phyloP scores from a whole-genome alignment of 2,329 filamentous ascomycete genomes.

The Corynespora cassiicola region DNA sequence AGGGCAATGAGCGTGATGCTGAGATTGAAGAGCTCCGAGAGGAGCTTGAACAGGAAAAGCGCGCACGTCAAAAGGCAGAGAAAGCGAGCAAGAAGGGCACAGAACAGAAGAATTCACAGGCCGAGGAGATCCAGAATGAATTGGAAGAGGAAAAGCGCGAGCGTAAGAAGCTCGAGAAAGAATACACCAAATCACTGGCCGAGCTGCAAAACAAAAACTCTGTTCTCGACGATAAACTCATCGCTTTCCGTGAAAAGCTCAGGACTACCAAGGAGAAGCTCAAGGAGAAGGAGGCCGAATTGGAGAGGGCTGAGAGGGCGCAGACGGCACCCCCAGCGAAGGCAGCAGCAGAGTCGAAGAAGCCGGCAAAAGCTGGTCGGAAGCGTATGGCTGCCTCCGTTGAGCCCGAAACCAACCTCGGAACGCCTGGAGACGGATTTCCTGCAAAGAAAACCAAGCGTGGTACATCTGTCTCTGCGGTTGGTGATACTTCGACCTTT shows the following conservation, averaged over 20 bases:
- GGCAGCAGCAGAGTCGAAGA: constrained; percentile 36
- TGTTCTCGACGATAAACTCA: constrained; percentile 73
- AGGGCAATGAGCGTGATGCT: constrained; percentile 9
- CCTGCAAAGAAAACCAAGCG: constrained; percentile 55
- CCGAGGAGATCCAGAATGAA: constrained; percentile 58
- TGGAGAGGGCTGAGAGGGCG: constrained; percentile 52
- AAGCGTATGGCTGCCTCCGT: constrained; percentile 52
- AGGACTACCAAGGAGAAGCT: constrained; percentile 74
- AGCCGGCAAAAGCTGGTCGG: constrained; percentile 46
- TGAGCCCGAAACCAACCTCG: constrained; percentile 56
- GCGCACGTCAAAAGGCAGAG: constrained; percentile 33
- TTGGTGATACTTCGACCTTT: constrained; percentile 89
- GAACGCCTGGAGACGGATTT: constrained; percentile 56
- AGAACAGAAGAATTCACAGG: constrained; percentile 49
- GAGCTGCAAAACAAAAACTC: constrained; percentile 69
- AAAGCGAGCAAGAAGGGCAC: constrained; percentile 44
- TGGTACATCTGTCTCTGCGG: constrained; percentile 60
- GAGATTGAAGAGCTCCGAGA: constrained; percentile 9
- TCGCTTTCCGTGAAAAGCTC: constrained; percentile 72
- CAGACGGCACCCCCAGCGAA: constrained; percentile 45
- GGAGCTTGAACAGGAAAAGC: constrained; percentile 51
- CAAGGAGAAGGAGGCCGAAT: constrained; percentile 65
- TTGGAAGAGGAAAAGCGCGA: constrained; percentile 59
- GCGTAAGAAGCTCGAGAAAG: constrained; percentile 59
- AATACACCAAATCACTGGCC: constrained; percentile 61